Percentiles rank a stretch among this genome's conserved stretches.
Evolutionary conservation across 768 basidiomycete species (phyloP).

Genomic region (Boletus rex-veris): DNA sequence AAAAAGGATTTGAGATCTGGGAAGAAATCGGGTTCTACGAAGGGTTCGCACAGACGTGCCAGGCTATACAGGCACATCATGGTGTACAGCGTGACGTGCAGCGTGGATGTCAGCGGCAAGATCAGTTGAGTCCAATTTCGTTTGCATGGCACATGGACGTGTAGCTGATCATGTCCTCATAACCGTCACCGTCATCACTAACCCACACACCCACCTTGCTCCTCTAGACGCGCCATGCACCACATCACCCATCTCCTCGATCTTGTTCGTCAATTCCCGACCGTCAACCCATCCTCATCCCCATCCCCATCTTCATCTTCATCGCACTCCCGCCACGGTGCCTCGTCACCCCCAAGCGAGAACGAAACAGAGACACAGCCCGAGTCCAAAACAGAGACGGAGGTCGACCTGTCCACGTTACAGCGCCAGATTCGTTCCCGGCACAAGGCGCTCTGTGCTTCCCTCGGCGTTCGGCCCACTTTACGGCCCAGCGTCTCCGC

Average conservation of each 20-base stretch:
- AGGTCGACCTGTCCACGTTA: slow-evolving; percentile 63
- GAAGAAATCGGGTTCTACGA: slow-evolving; percentile 95
- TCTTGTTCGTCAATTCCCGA: slow-evolving; percentile 74
- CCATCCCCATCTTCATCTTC: too few species aligned
- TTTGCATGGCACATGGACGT: too few species aligned
- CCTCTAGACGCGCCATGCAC: slow-evolving; percentile 49
- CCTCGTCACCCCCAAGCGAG: too few species aligned
- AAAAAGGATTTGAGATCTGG: slow-evolving; percentile 95
- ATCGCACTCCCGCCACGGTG: too few species aligned
- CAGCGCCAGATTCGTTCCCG: slow-evolving; percentile 83
- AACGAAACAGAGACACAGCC: too few species aligned
- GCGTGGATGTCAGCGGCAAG: slow-evolving; percentile 5
- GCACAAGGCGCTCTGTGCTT: slow-evolving; percentile 83
- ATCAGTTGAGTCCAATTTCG: slow-evolving; percentile 11
- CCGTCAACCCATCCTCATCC: slow-evolving; percentile 58
- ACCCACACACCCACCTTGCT: background rate
- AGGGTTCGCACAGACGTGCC: slow-evolving; percentile 78
- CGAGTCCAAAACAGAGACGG: too few species aligned
- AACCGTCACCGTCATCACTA: too few species aligned
- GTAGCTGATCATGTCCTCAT: too few species aligned
- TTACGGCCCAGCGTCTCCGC: slow-evolving; percentile 24
- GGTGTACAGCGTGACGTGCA: slow-evolving; percentile 19
- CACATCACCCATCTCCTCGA: slow-evolving; percentile 70
- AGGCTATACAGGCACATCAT: slow-evolving; percentile 36
- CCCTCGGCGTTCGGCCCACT: slow-evolving; percentile 63